Evolutionary conservation across 1,139 yeast genomes (phyloP).

Genomic region (Yamadazyma jaroonii): DNA sequence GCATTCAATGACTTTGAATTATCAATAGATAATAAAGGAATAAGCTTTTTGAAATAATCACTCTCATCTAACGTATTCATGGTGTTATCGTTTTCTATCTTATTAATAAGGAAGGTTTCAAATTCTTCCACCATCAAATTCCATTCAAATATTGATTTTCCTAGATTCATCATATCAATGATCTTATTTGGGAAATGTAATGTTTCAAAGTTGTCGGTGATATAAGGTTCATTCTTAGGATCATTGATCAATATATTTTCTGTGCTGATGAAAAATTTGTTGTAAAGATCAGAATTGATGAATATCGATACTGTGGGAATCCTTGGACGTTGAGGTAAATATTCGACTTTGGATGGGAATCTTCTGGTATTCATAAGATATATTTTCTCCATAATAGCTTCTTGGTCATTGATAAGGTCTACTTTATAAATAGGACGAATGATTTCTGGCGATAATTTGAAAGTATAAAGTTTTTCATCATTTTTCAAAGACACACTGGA

Average conservation of each 20-base stretch:
- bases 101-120: slow-evolving; percentile 48
- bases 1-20: slow-evolving; percentile 37
- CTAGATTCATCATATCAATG: slow-evolving; percentile 35
- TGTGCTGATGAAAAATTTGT: slow-evolving; percentile 30
- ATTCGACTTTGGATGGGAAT: slow-evolving; percentile 6
- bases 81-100: slow-evolving; percentile 36
- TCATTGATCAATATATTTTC: slow-evolving; percentile 17
- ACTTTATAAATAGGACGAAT: slow-evolving; percentile 46
- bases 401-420: slow-evolving; percentile 46
- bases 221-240: neutral
- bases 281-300: slow-evolving; percentile 28
- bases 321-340: slow-evolving; percentile 23
- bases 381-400: slow-evolving; percentile 35
- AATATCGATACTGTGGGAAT: slow-evolving; percentile 38
- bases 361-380: slow-evolving; percentile 18
- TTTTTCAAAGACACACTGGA: slow-evolving; percentile 9
- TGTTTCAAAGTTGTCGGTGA: no score
- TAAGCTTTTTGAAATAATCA: slow-evolving; percentile 36
- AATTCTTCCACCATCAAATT: slow-evolving; percentile 53
- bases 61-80: slow-evolving; percentile 19
- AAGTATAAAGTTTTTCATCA: slow-evolving; percentile 15
- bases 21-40: slow-evolving; percentile 43
- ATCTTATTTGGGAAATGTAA: neutral
- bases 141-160: slow-evolving; percentile 70
- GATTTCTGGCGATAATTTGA: slow-evolving; percentile 45